Evolutionary conservation across 306 rosid species (phyloP).

Genomic region (Datisca glomerata): DNA sequence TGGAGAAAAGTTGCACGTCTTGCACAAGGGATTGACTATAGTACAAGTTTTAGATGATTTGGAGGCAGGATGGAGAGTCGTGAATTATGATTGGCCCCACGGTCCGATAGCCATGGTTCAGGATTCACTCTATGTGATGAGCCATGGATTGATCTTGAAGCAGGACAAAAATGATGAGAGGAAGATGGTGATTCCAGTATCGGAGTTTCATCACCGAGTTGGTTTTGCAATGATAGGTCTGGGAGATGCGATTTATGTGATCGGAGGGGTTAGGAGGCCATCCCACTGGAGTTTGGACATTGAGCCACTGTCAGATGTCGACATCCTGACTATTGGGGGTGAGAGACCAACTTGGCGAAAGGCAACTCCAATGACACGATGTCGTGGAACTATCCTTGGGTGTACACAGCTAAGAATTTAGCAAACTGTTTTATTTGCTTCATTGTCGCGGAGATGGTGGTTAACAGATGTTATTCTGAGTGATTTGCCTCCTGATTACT

Average conservation of each 20-base stretch:
- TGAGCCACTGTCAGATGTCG: slow-evolving; percentile 71
- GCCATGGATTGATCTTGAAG: slow-evolving; percentile 54
- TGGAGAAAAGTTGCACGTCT: slow-evolving; percentile 68
- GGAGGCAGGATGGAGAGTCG: slow-evolving; percentile 59
- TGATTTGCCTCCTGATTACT: no score
- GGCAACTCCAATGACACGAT: slow-evolving; percentile 73
- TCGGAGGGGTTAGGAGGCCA: slow-evolving; percentile 88
- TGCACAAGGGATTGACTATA: slow-evolving; percentile 84
- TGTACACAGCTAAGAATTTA: slow-evolving; percentile 82
- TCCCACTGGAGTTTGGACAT: slow-evolving; percentile 68
- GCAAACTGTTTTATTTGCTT: no score
- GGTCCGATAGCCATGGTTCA: slow-evolving; percentile 83
- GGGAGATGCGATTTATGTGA: slow-evolving; percentile 58
- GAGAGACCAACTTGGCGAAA: slow-evolving; percentile 85
- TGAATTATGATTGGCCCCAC: slow-evolving; percentile 73
- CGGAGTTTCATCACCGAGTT: slow-evolving; percentile 70
- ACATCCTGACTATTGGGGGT: slow-evolving; percentile 61
- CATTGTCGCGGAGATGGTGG: no score
- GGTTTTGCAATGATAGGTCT: slow-evolving; percentile 81
- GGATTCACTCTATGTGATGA: slow-evolving; percentile 73
- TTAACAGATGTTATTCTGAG: no score
- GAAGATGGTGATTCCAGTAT: slow-evolving; percentile 50
- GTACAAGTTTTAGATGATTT: slow-evolving; percentile 71
- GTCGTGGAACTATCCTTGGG: slow-evolving; percentile 84
- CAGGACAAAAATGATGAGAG: slow-evolving; percentile 44